Conservation (phyloP, 164 flowering plant genomes). For the Vitis amurensis region DNA sequence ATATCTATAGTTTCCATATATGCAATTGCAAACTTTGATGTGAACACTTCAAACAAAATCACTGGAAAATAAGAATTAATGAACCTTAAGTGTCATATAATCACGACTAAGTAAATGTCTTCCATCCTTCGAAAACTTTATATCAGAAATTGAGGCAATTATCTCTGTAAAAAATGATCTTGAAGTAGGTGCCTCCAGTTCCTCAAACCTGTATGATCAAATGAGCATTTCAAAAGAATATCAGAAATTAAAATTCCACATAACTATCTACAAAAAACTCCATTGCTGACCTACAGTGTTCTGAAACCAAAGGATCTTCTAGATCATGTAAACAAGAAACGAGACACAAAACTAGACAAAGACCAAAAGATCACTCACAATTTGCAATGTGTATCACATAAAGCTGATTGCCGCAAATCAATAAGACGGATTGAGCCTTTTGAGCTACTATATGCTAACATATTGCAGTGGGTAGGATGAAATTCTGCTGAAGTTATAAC, state of each 20-base stretch:
- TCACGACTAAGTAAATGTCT: constrained; percentile 91
- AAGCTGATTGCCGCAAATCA: constrained; percentile 95
- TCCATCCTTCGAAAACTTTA: constrained; percentile 85
- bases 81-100: constrained; percentile 95
- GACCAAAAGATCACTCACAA: constrained; percentile 53
- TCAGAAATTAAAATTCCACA: too few relatives aligned
- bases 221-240: too few relatives aligned
- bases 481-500: constrained; percentile 97
- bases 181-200: constrained; percentile 84
- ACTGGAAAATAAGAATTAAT: not conserved
- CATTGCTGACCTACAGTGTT: too few relatives aligned
- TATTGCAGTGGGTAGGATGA: constrained; percentile 92
- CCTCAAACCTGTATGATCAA: constrained; percentile 71
- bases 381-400: constrained; percentile 91
- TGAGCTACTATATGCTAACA: constrained; percentile 93
- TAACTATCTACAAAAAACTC: too few relatives aligned
- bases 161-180: constrained; percentile 96
- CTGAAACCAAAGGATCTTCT: too few relatives aligned
- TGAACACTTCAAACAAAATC: too few relatives aligned
- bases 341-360: not conserved
- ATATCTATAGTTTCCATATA: too few relatives aligned
- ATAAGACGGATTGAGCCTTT: constrained; percentile 94
- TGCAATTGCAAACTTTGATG: too few relatives aligned
- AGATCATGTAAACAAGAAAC: too few relatives aligned
- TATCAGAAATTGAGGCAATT: constrained; percentile 93